Base-by-base conservation (phyloP, 805 yeast genomes). In the Lipomyces anomalus region DNA sequence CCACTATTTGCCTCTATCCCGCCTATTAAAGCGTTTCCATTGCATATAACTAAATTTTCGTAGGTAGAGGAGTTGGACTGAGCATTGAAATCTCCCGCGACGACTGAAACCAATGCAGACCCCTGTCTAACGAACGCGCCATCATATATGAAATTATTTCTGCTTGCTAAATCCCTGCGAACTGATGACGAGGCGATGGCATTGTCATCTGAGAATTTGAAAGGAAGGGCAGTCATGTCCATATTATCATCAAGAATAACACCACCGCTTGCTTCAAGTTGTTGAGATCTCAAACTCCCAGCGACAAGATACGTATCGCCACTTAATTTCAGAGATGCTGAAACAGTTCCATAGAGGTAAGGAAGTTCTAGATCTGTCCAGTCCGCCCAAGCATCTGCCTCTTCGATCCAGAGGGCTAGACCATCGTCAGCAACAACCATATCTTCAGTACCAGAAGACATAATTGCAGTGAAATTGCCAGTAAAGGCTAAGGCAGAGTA, bases 21-120 rank as follows among this genome's bases (percentile, higher is more conserved):
- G 9, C 45, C 44, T 3, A 50, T 53, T 6, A 24, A 59, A 50
- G 22, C 52, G 37, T n/a, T 56, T 22, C 56, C 59, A 55, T 64
- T 57, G 16, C 58, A 46, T 18, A 68, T 49, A 13, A 66, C 51
- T 11, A 69, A 44, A 29, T 64, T 58, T 20, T 50, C 30, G 11
- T 61, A 65, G 5, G 44, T 36, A 0, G 60, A 48, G 7, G 57
- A 61, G 28, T 62, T 57, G 3, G 33, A 13, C 6, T 17, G 38
- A 3, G 35, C 24, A 1, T 42, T 28, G 57, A 81, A 79, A 2
- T 66, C 61, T 18, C 90, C 92, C 6, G 84, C 88, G 40, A 83
- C 63, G 0, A 75, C 73, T 34, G 79, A 65, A 7, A 21, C 40
- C 2, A 16, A 11, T 4, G 33, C 22, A n/a, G 72, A 49, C 0